Percentiles rank a stretch among this genome's conserved stretches.
phyloP scores from a whole-genome alignment of 208 protist species.

The Crithidia fasciculata region DNA sequence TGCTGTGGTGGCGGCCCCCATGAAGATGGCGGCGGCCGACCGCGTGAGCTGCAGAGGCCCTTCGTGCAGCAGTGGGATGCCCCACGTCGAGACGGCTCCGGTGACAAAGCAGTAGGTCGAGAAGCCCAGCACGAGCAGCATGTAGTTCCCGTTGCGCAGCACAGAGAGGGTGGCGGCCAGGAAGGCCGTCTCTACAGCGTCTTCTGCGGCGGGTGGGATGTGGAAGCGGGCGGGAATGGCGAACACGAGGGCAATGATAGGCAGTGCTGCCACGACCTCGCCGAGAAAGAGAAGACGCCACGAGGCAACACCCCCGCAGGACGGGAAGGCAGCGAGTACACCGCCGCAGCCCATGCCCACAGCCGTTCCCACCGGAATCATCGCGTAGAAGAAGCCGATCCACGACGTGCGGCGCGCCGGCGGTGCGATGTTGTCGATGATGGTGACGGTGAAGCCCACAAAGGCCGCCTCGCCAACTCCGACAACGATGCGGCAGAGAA shows the following conservation, averaged over 20 bases:
- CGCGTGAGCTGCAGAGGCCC: conserved; percentile 59
- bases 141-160: conserved; percentile 60
- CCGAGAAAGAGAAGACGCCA: conserved; percentile 68
- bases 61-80: conserved; percentile 74
- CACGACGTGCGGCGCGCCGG: conserved; percentile 60
- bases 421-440: conserved; percentile 85
- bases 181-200: conserved; percentile 22
- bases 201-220: background rate
- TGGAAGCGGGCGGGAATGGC: conserved; percentile 44
- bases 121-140: conserved; percentile 77
- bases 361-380: conserved; percentile 85
- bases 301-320: conserved; percentile 22
- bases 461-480: conserved; percentile 88
- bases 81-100: conserved; percentile 82
- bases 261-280: conserved; percentile 56
- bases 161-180: conserved; percentile 21
- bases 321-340: conserved; percentile 37
- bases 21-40: conserved; percentile 41
- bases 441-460: conserved; percentile 79
- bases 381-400: conserved; percentile 87
- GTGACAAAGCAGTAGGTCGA: conserved; percentile 88
- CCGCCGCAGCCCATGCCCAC: conserved; percentile 77
- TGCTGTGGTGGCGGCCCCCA: conserved; percentile 68
- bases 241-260: conserved; percentile 43
- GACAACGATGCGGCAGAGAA: conserved; percentile 61